Base-by-base conservation (phyloP, 345 rosid species). In the Leavenworthia alabamica region DNA sequence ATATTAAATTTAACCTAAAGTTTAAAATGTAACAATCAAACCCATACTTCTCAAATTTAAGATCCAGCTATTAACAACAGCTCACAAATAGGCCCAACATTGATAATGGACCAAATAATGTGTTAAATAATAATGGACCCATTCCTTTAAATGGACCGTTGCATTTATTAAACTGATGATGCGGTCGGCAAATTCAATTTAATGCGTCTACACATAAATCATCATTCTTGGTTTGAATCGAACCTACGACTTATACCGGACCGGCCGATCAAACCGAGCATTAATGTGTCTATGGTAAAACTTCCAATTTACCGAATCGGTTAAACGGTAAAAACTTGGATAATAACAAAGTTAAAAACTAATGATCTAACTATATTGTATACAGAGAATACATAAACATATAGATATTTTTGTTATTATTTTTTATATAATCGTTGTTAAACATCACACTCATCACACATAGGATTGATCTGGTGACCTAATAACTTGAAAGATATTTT, bases 71-170 rank as follows among this genome's bases (percentile, higher is more conserved):
- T 15, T 22, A 1, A 5, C 51, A 45, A 59, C 51, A 50, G 45
- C 53, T 8, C 29, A 59, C 15, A 2, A 2, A 6, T n/a, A 35
- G 60, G 73, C 67, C 73, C 73, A 60, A 60, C 3, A 26, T 32
- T 60, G n/a, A 33, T 29, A 52, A 26, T 68, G 73, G 73, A 60
- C 73, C 61, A 42, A 31, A 59, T 59, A 42, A 59, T 51, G 6
- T 28, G 54, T 59, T 23, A 31, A 28, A 15, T 29, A 41, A 22
- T 1, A 40, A 23, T 41, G 59, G 64, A 17, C 28, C 59, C 20
- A 1, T 49, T 29, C 17, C 22, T 5, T 0, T 39, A 58, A 7
- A 67, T 14, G 51, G 73, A 26, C 67, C 67, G 48, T 51, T 48
- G 54, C 61, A 52, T 68, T 68, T 68, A 60, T 42, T 33, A 42